These are phyloP conservation scores for Trypanosoma boissoni DNA, from an alignment of 208 protist genomes.

Conservation along the genomic window DNA sequence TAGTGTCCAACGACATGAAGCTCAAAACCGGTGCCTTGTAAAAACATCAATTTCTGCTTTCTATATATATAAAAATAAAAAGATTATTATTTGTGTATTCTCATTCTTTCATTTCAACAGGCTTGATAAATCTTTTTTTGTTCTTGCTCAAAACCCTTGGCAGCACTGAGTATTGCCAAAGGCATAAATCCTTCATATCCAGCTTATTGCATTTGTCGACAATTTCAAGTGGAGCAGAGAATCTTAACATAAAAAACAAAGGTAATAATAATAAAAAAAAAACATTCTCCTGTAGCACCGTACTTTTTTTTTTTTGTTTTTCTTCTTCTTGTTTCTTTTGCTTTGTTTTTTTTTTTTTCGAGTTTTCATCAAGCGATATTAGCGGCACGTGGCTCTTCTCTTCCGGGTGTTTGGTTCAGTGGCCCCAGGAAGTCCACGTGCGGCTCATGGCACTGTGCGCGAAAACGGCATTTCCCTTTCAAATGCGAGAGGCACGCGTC, in stretches of 20 bases:
- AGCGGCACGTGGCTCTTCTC: not conserved
- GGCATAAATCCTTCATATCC: not conserved
- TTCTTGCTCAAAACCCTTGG: no score
- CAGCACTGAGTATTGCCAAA: no score
- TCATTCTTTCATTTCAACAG: no score
- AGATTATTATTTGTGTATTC: no score
- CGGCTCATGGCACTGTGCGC: constrained; percentile 81
- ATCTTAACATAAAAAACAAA: no score
- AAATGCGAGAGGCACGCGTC: constrained; percentile 86
- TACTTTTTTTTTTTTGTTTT: not conserved
- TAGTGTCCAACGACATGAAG: no score
- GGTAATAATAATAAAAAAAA: not conserved
- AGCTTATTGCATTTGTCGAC: no score
- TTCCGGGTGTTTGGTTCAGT: constrained; percentile 37
- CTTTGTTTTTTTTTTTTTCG: constrained; percentile 1
- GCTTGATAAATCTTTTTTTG: no score
- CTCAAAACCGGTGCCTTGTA: no score
- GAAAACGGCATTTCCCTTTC: constrained; percentile 88
- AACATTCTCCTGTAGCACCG: not conserved
- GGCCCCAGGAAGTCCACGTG: constrained; percentile 83
- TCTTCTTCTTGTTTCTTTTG: not conserved
- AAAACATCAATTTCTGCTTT: no score
- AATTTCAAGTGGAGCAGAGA: no score
- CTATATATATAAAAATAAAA: no score
- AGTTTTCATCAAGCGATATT: not conserved